phyloP scores from a whole-genome alignment of 1,139 yeast genomes.

The Taphrina betulina region DNA sequence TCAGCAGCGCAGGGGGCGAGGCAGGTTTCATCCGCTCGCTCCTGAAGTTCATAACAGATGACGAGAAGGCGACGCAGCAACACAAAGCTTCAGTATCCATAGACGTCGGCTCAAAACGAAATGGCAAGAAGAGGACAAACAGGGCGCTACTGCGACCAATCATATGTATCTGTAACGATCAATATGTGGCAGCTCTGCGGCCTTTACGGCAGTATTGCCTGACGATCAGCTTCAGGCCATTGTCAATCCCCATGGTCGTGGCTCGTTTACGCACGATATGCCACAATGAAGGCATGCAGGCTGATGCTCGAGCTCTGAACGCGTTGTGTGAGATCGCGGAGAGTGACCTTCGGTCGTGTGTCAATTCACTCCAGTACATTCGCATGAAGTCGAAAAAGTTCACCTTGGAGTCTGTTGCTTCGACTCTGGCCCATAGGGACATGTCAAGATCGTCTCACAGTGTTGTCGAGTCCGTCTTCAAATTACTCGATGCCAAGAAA shows the following conservation, averaged over 20 bases:
- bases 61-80: constrained; percentile 50
- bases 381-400: constrained; percentile 14
- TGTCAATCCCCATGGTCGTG: constrained; percentile 54
- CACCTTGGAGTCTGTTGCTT: constrained; percentile 22
- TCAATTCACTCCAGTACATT: constrained; percentile 66
- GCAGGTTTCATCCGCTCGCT: constrained; percentile 70
- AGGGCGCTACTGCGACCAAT: constrained; percentile 71
- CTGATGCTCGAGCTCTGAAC: constrained; percentile 49
- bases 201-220: constrained; percentile 72
- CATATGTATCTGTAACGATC: constrained; percentile 87
- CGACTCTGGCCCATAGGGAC: constrained; percentile 35
- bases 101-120: constrained; percentile 33
- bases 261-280: constrained; percentile 56
- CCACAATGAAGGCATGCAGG: constrained; percentile 48
- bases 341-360: constrained; percentile 81
- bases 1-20: constrained; percentile 32
- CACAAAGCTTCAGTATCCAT: not conserved
- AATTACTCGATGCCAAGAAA: constrained; percentile 17
- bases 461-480: constrained; percentile 30
- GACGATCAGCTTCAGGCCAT: constrained; percentile 62
- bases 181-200: constrained; percentile 70
- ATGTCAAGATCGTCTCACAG: constrained; percentile 22
- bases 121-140: constrained; percentile 41
- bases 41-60: constrained; percentile 60
- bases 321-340: constrained; percentile 70